phyloP scores from a whole-genome alignment of 441 rosid species.

The Adansonia rubrostipa region DNA sequence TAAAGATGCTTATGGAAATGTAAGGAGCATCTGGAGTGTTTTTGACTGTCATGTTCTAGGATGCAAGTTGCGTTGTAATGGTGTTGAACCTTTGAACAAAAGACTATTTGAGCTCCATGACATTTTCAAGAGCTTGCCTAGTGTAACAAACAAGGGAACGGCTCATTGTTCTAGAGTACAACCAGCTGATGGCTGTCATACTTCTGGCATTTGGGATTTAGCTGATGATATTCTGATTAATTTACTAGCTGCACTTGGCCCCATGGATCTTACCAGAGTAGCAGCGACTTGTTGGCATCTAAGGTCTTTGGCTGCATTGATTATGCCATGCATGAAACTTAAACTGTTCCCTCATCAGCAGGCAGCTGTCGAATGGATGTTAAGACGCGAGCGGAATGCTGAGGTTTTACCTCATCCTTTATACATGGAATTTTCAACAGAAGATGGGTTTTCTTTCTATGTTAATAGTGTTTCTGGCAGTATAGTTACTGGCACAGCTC shows the following conservation, averaged over 20 bases:
- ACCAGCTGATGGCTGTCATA: conserved; percentile 41
- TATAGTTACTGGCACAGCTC: conserved; percentile 62
- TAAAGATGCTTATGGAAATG: conserved; percentile 38
- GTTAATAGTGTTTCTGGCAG: conserved; percentile 74
- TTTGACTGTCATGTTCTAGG: conserved; percentile 81
- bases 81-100: conserved; percentile 54
- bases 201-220: conserved; percentile 72
- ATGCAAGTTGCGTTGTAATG: conserved; percentile 61
- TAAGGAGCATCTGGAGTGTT: conserved; percentile 57
- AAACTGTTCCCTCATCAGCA: conserved; percentile 93
- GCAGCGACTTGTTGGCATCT: conserved; percentile 77
- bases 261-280: conserved; percentile 65
- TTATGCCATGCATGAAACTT: conserved; percentile 90
- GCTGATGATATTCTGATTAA: conserved; percentile 68
- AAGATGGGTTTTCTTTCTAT: conserved; percentile 71
- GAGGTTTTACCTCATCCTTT: conserved; percentile 72
- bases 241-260: conserved; percentile 56
- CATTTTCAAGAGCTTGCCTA: conserved; percentile 75
- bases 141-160: conserved; percentile 43
- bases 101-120: conserved; percentile 76
- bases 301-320: conserved; percentile 61
- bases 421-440: conserved; percentile 58
- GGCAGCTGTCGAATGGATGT: conserved; percentile 93
- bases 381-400: conserved; percentile 76
- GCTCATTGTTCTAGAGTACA: conserved; percentile 49